Conservation (phyloP, 2,329 filamentous ascomycete genomes). For the Colletotrichum sp. region DNA sequence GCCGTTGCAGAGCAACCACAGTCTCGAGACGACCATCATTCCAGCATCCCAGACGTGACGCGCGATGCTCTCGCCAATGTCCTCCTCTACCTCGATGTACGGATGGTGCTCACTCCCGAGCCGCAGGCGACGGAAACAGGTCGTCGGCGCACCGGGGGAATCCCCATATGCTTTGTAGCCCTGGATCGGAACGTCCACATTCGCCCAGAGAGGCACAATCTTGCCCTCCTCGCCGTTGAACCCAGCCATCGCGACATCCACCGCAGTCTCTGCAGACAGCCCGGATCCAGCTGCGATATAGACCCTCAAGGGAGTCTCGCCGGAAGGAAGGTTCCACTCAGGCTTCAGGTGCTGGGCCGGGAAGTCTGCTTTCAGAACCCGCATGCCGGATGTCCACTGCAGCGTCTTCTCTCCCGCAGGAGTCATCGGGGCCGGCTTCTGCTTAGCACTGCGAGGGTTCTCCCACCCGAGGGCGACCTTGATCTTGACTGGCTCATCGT, state of each 20-base stretch:
- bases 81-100: slow-evolving; percentile 54
- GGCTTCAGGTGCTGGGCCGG: not conserved
- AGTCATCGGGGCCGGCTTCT: slow-evolving; percentile 27
- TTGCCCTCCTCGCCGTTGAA: slow-evolving; percentile 33
- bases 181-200: slow-evolving; percentile 24
- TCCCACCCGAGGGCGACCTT: slow-evolving; percentile 34
- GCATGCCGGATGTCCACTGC: slow-evolving; percentile 35
- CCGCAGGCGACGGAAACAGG: slow-evolving; percentile 33
- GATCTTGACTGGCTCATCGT: slow-evolving; percentile 48
- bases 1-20: slow-evolving; percentile 22
- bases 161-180: not conserved
- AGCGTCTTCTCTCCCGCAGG: slow-evolving; percentile 20
- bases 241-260: not conserved
- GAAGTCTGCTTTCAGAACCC: slow-evolving; percentile 40
- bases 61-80: slow-evolving; percentile 65
- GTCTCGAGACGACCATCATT: slow-evolving; percentile 45
- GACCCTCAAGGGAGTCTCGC: not conserved
- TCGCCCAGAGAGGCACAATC: slow-evolving; percentile 49
- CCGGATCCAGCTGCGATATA: not conserved
- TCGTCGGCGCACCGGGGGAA: slow-evolving; percentile 23
- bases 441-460: slow-evolving; percentile 23
- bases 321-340: not conserved
- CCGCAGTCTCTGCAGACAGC: not conserved
- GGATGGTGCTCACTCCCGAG: slow-evolving; percentile 28
- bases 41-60: slow-evolving; percentile 66